A percentile compares a stretch with the other conserved stretches of the same genome.
These are phyloP conservation scores for Vigna nakashimae DNA, from an alignment of 306 rosid species.

Conservation along the genomic window DNA sequence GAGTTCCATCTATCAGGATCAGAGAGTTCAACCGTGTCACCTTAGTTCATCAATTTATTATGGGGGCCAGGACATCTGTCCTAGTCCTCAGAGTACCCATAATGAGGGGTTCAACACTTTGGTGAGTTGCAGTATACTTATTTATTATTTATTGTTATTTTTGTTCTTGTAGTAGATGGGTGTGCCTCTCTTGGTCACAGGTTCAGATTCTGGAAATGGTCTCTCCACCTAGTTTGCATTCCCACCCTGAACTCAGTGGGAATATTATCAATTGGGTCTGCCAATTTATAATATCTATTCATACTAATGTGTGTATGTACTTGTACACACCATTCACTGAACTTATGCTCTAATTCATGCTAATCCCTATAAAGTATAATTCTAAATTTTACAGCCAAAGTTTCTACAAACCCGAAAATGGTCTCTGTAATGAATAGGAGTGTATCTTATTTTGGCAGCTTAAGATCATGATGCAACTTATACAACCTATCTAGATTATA, in stretches of 20 bases:
- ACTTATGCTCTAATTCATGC: neutral
- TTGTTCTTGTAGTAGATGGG: neutral
- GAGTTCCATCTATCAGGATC: conserved; percentile 65
- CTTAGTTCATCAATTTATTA: conserved; percentile 88
- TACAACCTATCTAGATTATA: neutral
- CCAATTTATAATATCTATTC: neutral
- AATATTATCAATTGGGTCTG: neutral
- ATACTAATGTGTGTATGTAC: neutral
- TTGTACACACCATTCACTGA: conserved; percentile 12
- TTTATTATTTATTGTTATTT: neutral
- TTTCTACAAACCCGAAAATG: neutral
- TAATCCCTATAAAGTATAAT: neutral
- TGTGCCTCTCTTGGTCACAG: neutral
- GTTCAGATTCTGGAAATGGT: conserved; percentile 1
- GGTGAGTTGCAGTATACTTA: conserved; percentile 46
- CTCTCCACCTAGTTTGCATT: neutral
- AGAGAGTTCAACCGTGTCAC: conserved; percentile 76
- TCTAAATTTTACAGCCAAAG: neutral
- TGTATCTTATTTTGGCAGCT: neutral
- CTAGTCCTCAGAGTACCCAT: conserved; percentile 57
- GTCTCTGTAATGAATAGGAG: neutral
- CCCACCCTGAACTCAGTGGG: neutral
- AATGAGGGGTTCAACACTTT: conserved; percentile 46
- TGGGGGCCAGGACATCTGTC: conserved; percentile 82
- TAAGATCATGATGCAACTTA: neutral